Conservation (phyloP, 345 rosid genomes). For the Salix viminalis region DNA sequence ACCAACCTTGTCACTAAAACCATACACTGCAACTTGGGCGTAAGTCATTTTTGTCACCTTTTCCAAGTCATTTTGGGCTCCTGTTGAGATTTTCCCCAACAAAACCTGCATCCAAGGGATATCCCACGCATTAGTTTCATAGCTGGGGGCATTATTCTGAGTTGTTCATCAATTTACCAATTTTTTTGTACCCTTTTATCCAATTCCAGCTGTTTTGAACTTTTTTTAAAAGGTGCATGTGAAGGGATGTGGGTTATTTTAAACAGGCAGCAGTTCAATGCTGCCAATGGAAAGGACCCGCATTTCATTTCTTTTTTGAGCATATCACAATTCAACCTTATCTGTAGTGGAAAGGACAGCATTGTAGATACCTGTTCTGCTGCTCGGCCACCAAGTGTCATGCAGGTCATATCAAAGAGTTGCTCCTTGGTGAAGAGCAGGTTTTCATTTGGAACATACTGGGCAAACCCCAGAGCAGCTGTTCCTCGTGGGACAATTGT, state of each 20-base stretch:
- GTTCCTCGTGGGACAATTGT: constrained; percentile 96
- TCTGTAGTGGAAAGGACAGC: background rate
- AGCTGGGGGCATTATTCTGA: background rate
- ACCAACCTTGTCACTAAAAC: constrained; percentile 95
- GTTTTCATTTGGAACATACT: constrained; percentile 87
- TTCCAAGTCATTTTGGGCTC: constrained; percentile 91
- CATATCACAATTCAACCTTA: background rate
- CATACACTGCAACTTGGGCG: constrained; percentile 91
- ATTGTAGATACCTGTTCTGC: constrained; percentile 61
- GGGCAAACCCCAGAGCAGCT: constrained; percentile 91
- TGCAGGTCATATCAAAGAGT: constrained; percentile 84
- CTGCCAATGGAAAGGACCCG: background rate
- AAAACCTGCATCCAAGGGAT: constrained; percentile 42
- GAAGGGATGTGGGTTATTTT: background rate
- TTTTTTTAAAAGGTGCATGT: background rate
- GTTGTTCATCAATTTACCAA: background rate
- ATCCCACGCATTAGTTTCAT: background rate
- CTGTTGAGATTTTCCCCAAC: constrained; percentile 88
- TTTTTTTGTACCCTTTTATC: background rate
- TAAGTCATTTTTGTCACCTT: constrained; percentile 95
- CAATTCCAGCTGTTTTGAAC: background rate
- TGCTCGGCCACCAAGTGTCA: constrained; percentile 97
- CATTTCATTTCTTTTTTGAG: background rate
- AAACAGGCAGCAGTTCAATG: background rate
- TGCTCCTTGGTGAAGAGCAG: constrained; percentile 93